Base-by-base conservation (phyloP, 768 basidiomycete species). In the Grammothele lineata region DNA sequence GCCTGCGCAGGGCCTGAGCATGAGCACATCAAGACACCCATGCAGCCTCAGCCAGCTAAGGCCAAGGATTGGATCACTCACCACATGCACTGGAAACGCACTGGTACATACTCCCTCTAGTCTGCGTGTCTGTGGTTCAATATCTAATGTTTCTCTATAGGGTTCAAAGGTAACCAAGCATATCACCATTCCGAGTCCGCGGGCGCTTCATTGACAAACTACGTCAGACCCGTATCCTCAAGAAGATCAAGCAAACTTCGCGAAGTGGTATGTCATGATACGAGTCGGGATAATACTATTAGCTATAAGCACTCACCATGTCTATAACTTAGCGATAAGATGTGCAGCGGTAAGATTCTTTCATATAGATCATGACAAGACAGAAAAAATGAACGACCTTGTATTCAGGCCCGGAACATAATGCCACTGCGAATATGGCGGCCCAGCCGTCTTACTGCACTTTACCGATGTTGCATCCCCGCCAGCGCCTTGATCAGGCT, bases 51-150 rank as follows among this genome's bases (percentile, higher is more conserved):
- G 30, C 76, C 78, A 0, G 57, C 69, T 25, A 62, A 62, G 22
- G 45, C 70, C 0, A 84, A 84, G 50, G 81, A 83, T 48, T 68
- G 64, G 53, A 62, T 83, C 30, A 73, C 76, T 7, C 81, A 83
- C 49, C 64, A 58, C 21, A 53, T 83, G 25, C 74, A 71, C 52
- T 83, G 81, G 81, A 69, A 70, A 48, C 70, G 81, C n/a, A 70
- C 71, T 50, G 83, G 81, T 80, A 45, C 24, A 70, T 60, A 21
- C 9, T 6, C 27, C n/a, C n/a, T 32, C 8, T 19, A 19, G 7
- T 35, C 35, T 18, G 15, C 5, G 12, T 33, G 41, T 10, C 2
- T 12, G 19, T 2, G 0, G 11, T 21, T 22, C 3, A 3, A 18
- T 15, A 27, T 19, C 6, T 17, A 19, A 12, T 24, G 11, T 5